Conservation (phyloP, 768 basidiomycete genomes). For the Tylopilus sp. region DNA sequence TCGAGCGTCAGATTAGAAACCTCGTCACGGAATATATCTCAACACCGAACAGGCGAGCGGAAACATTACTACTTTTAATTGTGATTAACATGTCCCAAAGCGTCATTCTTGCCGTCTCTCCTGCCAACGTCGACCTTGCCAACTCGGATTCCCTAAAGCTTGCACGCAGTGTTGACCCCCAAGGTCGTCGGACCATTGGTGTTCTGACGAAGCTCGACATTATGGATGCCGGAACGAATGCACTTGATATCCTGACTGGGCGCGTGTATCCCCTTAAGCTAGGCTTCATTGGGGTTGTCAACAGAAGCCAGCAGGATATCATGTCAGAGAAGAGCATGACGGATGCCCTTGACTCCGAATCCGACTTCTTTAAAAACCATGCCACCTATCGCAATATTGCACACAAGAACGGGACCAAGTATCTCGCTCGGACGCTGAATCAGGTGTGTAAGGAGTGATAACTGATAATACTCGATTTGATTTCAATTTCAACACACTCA, state of each 20-base stretch:
- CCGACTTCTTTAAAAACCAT: constrained; percentile 89
- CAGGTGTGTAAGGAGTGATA: constrained; percentile 52
- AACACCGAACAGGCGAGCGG: constrained; percentile 87
- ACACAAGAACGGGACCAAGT: constrained; percentile 96
- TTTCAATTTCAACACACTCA: constrained; percentile 23
- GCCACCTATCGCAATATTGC: constrained; percentile 92
- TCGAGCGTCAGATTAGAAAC: constrained; percentile 92
- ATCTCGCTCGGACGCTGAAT: constrained; percentile 89
- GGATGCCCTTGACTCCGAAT: constrained; percentile 81
- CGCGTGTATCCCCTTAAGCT: constrained; percentile 97
- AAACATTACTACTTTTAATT: background rate
- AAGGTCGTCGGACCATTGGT: constrained; percentile 94
- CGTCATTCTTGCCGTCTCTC: constrained; percentile 94
- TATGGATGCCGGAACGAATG: constrained; percentile 99
- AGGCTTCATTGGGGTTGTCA: constrained; percentile 97
- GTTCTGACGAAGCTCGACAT: constrained; percentile 96
- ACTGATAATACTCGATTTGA: background rate
- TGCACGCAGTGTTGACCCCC: constrained; percentile 91
- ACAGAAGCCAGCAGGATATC: constrained; percentile 97
- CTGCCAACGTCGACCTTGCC: constrained; percentile 97
- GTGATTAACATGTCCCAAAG: constrained; percentile 38
- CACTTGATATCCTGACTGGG: constrained; percentile 91
- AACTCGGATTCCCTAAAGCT: constrained; percentile 98
- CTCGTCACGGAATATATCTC: constrained; percentile 95
- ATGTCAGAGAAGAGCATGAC: constrained; percentile 80